These are phyloP conservation scores for Russula ochroleuca DNA, from an alignment of 768 basidiomycete species.

Conservation along the genomic window DNA sequence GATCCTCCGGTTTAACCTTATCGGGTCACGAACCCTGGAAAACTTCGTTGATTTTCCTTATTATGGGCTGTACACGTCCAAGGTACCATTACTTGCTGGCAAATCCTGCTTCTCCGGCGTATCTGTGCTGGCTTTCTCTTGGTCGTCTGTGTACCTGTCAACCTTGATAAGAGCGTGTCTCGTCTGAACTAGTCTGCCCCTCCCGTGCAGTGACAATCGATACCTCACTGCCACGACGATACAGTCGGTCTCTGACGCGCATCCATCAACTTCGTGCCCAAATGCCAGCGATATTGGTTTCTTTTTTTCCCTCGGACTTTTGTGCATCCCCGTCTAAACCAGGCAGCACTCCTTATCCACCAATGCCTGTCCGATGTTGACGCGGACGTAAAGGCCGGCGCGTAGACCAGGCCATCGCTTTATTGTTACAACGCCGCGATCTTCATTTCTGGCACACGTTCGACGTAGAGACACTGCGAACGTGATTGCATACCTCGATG, in stretches of 20 bases:
- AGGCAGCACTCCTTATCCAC: slow-evolving; percentile 10
- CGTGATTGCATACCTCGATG: slow-evolving; percentile 2
- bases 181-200: background rate
- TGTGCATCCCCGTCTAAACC: background rate
- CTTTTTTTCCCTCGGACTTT: background rate
- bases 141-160: background rate
- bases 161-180: slow-evolving; percentile 15
- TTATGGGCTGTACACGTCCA: slow-evolving; percentile 5
- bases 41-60: slow-evolving; percentile 6
- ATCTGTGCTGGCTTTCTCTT: background rate
- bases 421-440: background rate
- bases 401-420: background rate
- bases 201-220: background rate
- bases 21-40: slow-evolving; percentile 14
- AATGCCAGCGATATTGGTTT: slow-evolving; percentile 13
- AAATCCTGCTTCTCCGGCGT: slow-evolving; percentile 12
- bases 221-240: background rate
- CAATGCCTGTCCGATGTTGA: slow-evolving; percentile 4
- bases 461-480: slow-evolving; percentile 1
- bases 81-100: slow-evolving; percentile 15
- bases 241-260: background rate
- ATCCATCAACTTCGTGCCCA: slow-evolving; percentile 4
- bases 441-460: slow-evolving; percentile 8
- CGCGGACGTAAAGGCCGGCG: background rate
- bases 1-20: slow-evolving; percentile 21